A percentile compares a stretch with the other conserved stretches of the same genome.
Evolutionary conservation across 352 stramenopile species (phyloP).

Genomic region (Thalassiosira exigua): DNA sequence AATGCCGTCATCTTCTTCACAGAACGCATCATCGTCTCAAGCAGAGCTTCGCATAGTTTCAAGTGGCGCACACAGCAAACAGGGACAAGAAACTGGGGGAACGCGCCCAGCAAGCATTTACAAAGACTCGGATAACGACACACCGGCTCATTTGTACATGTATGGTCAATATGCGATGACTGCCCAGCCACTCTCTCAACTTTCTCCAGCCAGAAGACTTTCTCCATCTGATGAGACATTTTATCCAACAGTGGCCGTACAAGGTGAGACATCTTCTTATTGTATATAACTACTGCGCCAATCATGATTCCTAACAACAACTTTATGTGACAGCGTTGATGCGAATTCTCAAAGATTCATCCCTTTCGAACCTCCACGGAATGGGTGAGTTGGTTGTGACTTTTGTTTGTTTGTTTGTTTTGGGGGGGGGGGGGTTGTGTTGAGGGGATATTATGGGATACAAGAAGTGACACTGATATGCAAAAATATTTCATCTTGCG

Average conservation of each 20-base stretch:
- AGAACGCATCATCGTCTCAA: slow-evolving; percentile 35
- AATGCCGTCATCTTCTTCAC: slow-evolving; percentile 25
- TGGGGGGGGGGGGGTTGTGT: no score
- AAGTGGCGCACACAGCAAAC: slow-evolving; percentile 8
- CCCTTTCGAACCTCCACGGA: slow-evolving; percentile 94
- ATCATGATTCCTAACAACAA: no score
- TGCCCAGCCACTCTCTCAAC: slow-evolving; percentile 76
- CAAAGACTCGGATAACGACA: slow-evolving; percentile 76
- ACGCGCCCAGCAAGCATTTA: slow-evolving; percentile 12
- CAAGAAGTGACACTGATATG: no score
- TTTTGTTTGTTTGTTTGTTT: no score
- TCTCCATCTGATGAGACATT: slow-evolving; percentile 90
- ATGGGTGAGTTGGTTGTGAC: no score
- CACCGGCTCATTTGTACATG: slow-evolving; percentile 84
- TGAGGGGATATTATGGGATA: no score
- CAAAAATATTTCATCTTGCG: no score
- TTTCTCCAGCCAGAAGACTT: slow-evolving; percentile 66
- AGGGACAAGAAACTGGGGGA: slow-evolving; percentile 10
- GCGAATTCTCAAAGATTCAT: slow-evolving; percentile 94
- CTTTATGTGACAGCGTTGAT: no score
- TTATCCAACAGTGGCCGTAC: slow-evolving; percentile 97
- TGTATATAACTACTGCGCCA: no score
- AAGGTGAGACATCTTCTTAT: no score
- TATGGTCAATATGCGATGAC: slow-evolving; percentile 87
- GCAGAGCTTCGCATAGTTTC: slow-evolving; percentile 19